Percentiles rank a stretch among this genome's conserved stretches.
These are phyloP conservation scores for Carex cristatella DNA, from an alignment of 176 grass and related monocot genomes.

Conservation along the genomic window DNA sequence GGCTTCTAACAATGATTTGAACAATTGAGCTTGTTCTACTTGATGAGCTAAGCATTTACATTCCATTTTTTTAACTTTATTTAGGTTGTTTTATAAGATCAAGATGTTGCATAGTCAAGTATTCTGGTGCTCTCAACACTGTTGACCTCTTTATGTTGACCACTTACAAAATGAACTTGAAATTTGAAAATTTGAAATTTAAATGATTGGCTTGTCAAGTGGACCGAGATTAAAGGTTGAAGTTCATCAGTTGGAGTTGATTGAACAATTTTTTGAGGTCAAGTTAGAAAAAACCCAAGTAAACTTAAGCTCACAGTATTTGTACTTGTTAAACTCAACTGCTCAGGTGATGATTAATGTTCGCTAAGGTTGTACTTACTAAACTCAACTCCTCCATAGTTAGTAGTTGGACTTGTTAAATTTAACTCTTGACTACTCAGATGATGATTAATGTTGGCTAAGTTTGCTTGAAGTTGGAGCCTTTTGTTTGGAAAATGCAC, in stretches of 20 bases:
- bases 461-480: too few species aligned
- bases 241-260: not conserved
- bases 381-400: too few species aligned
- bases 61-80: not conserved
- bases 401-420: too few species aligned
- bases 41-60: not conserved
- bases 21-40: not conserved
- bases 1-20: not conserved
- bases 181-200: not conserved
- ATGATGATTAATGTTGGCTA: too few species aligned
- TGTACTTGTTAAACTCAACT: not conserved
- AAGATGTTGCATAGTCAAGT: too few species aligned
- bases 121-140: not conserved
- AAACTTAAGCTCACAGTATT: not conserved
- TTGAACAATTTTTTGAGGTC: not conserved
- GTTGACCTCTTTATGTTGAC: not conserved
- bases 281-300: not conserved
- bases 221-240: not conserved
- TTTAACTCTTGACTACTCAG: too few species aligned
- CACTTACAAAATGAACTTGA: not conserved
- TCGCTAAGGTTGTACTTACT: too few species aligned
- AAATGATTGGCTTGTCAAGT: not conserved
- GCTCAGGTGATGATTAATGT: too few species aligned
- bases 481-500: not conserved
- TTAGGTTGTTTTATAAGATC: not conserved